These are phyloP conservation scores for Dothideomycetes sp. DNA, from an alignment of 2,329 filamentous ascomycete genomes.

Conservation along the genomic window DNA sequence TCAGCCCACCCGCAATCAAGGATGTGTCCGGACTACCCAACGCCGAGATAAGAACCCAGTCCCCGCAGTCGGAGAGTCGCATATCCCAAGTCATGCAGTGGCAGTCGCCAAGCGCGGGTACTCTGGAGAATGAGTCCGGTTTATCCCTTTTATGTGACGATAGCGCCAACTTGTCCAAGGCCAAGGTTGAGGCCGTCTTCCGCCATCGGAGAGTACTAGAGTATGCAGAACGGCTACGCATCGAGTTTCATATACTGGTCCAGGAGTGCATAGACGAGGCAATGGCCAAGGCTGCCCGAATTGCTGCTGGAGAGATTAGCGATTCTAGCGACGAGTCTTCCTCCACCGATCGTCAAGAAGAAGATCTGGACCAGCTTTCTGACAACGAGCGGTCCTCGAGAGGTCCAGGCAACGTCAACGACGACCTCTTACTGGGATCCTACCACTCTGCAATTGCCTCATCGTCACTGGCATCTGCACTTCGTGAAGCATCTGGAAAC, in stretches of 20 bases:
- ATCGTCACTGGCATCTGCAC: conserved; percentile 45
- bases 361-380: conserved; percentile 34
- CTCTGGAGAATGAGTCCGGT: conserved; percentile 85
- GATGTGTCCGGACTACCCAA: conserved; percentile 56
- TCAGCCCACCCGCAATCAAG: conserved; percentile 88
- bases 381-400: conserved; percentile 2
- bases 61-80: conserved; percentile 87
- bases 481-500: conserved; percentile 40
- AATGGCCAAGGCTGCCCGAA: conserved; percentile 76
- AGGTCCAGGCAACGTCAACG: conserved; percentile 4
- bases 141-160: conserved; percentile 80
- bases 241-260: conserved; percentile 86
- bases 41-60: conserved; percentile 82
- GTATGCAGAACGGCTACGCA: conserved; percentile 87
- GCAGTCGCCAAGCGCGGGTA: conserved; percentile 88
- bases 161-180: conserved; percentile 70
- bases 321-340: conserved; percentile 48
- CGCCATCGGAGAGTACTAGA: conserved; percentile 88
- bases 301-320: conserved; percentile 73
- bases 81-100: conserved; percentile 92
- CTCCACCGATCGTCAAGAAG: conserved; percentile 10
- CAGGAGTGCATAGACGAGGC: conserved; percentile 94
- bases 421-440: conserved; percentile 5
- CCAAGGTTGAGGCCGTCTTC: conserved; percentile 87
- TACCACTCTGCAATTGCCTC: conserved; percentile 31